A percentile compares a stretch with the other conserved stretches of the same genome.
Evolutionary conservation across 345 rosid genomes (phyloP).

Genomic region (Melaleuca alternifolia): DNA sequence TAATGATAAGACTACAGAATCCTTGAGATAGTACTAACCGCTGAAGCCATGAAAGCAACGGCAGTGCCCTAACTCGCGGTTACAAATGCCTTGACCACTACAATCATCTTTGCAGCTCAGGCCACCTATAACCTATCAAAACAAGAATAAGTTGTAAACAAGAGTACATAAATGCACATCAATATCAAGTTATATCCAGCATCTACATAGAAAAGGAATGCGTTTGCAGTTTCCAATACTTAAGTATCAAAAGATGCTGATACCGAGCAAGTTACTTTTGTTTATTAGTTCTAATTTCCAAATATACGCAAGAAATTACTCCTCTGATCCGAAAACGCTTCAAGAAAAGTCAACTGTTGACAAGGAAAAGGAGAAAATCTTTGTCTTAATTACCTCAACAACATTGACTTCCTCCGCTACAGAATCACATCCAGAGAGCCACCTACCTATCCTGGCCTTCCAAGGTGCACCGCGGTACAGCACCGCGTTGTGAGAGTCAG

Average conservation of each 20-base stretch:
- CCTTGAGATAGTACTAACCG: slow-evolving; percentile 28
- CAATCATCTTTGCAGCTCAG: slow-evolving; percentile 56
- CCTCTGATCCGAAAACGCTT: background rate
- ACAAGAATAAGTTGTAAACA: background rate
- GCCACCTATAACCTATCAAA: slow-evolving; percentile 64
- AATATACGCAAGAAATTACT: background rate
- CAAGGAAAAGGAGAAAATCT: background rate
- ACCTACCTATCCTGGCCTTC: slow-evolving; percentile 74
- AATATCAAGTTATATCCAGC: background rate
- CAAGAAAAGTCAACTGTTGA: background rate
- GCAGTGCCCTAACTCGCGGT: slow-evolving; percentile 66
- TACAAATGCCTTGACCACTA: slow-evolving; percentile 85
- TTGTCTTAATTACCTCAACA: slow-evolving; percentile 37
- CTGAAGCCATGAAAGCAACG: slow-evolving; percentile 82
- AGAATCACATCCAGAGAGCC: slow-evolving; percentile 89
- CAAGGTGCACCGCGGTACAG: slow-evolving; percentile 75
- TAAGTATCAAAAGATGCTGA: background rate
- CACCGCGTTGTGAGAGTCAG: slow-evolving; percentile 61
- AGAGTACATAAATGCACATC: background rate
- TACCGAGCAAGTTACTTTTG: background rate
- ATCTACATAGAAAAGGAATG: background rate
- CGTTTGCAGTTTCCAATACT: background rate
- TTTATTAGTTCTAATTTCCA: background rate
- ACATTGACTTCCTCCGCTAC: slow-evolving; percentile 37
- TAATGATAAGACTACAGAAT: background rate